Evolutionary conservation across 2,329 filamentous ascomycete genomes (phyloP).

Genomic region (Fusarium sp.): DNA sequence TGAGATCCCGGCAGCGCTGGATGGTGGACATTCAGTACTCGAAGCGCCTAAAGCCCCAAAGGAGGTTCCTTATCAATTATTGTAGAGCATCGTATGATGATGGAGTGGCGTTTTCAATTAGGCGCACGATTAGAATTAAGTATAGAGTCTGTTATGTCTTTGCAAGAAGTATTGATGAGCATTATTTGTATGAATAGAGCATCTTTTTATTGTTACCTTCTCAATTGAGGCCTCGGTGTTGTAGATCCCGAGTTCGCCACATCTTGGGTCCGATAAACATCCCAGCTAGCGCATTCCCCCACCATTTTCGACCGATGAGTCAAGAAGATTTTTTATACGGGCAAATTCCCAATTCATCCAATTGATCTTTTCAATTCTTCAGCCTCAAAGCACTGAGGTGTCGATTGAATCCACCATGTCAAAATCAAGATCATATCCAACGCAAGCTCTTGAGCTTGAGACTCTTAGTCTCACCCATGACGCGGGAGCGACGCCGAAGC

Average conservation of each 20-base stretch:
- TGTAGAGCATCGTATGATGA: fast-evolving
- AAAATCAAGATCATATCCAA: slow-evolving; percentile 3
- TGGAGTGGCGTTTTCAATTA: too few species aligned
- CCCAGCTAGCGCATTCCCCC: slow-evolving; percentile 10
- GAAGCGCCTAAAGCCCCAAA: neutral
- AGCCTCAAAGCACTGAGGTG: neutral
- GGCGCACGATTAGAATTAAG: too few species aligned
- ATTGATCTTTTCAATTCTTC: neutral
- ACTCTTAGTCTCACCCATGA: neutral
- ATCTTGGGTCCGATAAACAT: neutral
- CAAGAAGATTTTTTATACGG: slow-evolving; percentile 8
- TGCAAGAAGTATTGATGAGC: too few species aligned
- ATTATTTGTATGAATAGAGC: neutral
- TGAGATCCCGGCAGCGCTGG: neutral
- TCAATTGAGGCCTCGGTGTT: neutral
- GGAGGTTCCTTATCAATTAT: neutral
- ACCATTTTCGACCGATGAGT: slow-evolving; percentile 11
- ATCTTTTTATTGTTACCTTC: neutral
- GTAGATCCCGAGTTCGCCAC: neutral
- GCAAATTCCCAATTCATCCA: neutral
- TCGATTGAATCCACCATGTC: neutral
- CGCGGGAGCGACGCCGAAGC: neutral
- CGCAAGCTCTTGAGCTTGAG: slow-evolving; percentile 22
- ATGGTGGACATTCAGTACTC: neutral
- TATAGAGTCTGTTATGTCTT: too few species aligned